Base-by-base conservation (phyloP, 441 rosid species). In the Erodium moschatum region DNA sequence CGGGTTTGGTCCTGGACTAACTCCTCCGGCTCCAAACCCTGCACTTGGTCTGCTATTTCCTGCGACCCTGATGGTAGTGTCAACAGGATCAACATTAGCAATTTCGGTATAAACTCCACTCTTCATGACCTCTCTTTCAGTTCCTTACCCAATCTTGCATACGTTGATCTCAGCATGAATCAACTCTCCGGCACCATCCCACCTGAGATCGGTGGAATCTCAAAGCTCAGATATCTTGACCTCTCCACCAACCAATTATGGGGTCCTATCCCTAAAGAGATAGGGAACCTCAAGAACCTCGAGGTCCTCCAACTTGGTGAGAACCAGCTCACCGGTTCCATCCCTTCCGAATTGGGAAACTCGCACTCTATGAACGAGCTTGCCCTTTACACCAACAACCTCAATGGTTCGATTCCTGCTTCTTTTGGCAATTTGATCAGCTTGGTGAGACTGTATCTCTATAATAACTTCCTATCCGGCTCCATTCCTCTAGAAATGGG, bases 401-500 rank as follows among this genome's bases (percentile, higher is more conserved):
- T 80, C 1, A 63, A 19, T 1, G 83, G 75, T 3, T 42, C 66
- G 1, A 77, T 84, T 54, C 81, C 87, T 42, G n/a, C 74, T 68
- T 82, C 82, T 11, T 10, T 83, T 0, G 79, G 79, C 1, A 75
- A 76, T 54, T 50, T 81, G 73, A 76, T 56, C 58, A 69, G 5
- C 50, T 60, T 80, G 35, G 8, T 3, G 1, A 0, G 6, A 2
- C 71, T 80, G 1, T 63, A 52, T 65, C 75, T 81, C 6, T 69
- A 68, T 63, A 20, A 66, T 7, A 85, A 82, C 64, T 56, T 54
- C 8, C 76, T 81, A 63, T 69, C 76, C 5, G 80, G 79, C 62
- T 48, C 66, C n/a, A 78, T 85, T 72, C 86, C 87, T 7, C 40
- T 50, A 1, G 80, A 72, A 67, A 33, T 85, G 19, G 80, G 82